phyloP scores from a whole-genome alignment of 768 basidiomycete genomes.

The Coprinopsis sp. region DNA sequence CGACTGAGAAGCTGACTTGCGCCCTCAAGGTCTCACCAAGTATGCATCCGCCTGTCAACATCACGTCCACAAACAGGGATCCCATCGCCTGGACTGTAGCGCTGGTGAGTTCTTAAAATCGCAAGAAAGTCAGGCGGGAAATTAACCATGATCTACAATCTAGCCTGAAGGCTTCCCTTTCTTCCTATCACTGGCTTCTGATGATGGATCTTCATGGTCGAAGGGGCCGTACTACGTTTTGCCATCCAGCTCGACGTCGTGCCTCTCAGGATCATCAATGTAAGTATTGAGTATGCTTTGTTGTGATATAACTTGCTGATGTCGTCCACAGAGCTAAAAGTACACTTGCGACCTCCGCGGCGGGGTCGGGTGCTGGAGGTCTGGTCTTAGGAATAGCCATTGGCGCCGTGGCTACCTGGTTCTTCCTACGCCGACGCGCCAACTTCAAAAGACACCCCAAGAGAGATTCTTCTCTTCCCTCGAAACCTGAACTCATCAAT shows the following conservation, averaged over 20 bases:
- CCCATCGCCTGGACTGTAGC: conserved; percentile 38
- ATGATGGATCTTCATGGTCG: conserved; percentile 43
- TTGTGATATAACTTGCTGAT: not conserved
- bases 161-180: conserved; percentile 46
- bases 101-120: conserved; percentile 21
- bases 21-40: conserved; percentile 42
- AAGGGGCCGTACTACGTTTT: conserved; percentile 48
- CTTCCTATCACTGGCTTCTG: conserved; percentile 43
- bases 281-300: not conserved
- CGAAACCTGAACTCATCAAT: not conserved
- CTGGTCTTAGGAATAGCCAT: not conserved
- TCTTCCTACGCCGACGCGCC: not conserved
- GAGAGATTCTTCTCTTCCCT: conserved; percentile 19
- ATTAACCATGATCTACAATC: not conserved
- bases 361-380: not conserved
- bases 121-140: not conserved
- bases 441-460: conserved; percentile 6
- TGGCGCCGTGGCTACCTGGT: not conserved
- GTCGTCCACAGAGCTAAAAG: not conserved
- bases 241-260: too few relatives aligned
- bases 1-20: not conserved
- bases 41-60: conserved; percentile 47
- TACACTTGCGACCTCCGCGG: not conserved
- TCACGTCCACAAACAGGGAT: conserved; percentile 36
- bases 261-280: too few relatives aligned